Conservation (phyloP, 2,329 filamentous ascomycete genomes). For the Phymatotrichopsis omnivora region DNA sequence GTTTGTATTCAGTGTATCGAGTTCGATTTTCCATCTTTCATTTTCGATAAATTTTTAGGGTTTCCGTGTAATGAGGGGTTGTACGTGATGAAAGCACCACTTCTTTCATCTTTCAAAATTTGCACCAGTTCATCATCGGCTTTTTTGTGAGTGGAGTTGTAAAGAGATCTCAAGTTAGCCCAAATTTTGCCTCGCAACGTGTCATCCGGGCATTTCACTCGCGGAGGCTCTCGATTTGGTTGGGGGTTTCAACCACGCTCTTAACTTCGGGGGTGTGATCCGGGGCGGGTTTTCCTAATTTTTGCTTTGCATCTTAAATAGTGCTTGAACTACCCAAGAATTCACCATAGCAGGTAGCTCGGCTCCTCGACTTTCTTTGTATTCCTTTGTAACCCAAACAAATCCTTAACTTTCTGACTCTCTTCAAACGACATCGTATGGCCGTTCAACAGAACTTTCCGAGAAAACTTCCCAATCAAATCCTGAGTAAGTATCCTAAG, state of each 20-base stretch:
- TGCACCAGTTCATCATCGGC: slow-evolving; percentile 44
- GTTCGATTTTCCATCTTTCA: slow-evolving; percentile 28
- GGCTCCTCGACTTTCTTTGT: slow-evolving; percentile 42
- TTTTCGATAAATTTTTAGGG: slow-evolving; percentile 36
- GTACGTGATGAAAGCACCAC: slow-evolving; percentile 41
- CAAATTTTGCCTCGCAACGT: slow-evolving; percentile 39
- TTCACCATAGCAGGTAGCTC: slow-evolving; percentile 44
- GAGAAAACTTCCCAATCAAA: slow-evolving; percentile 28
- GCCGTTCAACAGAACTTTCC: slow-evolving; percentile 30
- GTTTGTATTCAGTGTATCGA: slow-evolving; percentile 29
- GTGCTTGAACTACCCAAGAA: slow-evolving; percentile 36
- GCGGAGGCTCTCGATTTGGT: slow-evolving; percentile 38
- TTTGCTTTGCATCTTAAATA: slow-evolving; percentile 45
- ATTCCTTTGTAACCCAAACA: slow-evolving; percentile 39
- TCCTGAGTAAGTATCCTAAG: slow-evolving; percentile 31
- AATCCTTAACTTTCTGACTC: no score
- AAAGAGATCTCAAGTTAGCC: slow-evolving; percentile 38
- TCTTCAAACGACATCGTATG: slow-evolving; percentile 32
- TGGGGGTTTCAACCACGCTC: slow-evolving; percentile 33
- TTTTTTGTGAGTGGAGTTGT: slow-evolving; percentile 40
- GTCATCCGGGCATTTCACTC: slow-evolving; percentile 39
- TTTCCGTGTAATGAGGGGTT: slow-evolving; percentile 46
- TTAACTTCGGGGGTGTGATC: slow-evolving; percentile 39
- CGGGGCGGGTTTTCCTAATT: slow-evolving; percentile 44
- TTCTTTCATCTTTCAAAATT: slow-evolving; percentile 45